Evolutionary conservation across 1,284 basidiomycete species (phyloP).

Genomic region (Puccinia horiana): DNA sequence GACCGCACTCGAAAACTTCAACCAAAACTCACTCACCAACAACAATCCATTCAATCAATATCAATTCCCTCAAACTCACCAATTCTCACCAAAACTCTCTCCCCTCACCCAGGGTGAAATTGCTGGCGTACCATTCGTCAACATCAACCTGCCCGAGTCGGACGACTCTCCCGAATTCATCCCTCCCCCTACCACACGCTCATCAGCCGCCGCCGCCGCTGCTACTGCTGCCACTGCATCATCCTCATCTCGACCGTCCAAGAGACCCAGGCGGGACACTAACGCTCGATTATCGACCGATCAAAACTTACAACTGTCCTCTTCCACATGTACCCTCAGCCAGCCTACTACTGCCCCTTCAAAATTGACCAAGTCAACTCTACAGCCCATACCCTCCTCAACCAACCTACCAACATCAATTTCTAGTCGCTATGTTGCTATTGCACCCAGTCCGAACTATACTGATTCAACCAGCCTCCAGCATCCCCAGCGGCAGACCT

Average conservation of each 20-base stretch:
- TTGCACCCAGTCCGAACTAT: constrained; percentile 17
- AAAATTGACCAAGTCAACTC: not conserved
- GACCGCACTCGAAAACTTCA: not conserved
- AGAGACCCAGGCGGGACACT: not conserved
- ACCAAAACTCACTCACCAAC: not conserved
- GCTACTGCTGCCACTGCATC: not conserved
- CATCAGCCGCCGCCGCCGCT: not conserved
- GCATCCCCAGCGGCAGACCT: not conserved
- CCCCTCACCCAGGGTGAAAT: constrained; percentile 27
- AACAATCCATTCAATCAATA: constrained; percentile 9
- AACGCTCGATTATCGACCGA: not conserved
- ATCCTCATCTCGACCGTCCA: not conserved
- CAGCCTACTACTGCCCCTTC: not conserved
- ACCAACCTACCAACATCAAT: constrained; percentile 5
- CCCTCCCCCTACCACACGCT: constrained; percentile 24
- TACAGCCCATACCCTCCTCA: not conserved
- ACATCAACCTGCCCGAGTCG: constrained; percentile 43
- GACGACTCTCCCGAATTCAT: constrained; percentile 49
- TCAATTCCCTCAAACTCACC: not conserved
- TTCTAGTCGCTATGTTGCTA: constrained; percentile 20
- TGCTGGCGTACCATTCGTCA: constrained; percentile 37
- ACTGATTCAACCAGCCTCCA: not conserved
- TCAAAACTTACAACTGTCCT: not conserved
- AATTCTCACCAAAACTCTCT: constrained; percentile 11
- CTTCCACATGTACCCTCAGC: not conserved